Evolutionary conservation across 345 rosid genomes (phyloP), one percentile per base, ranked within the genome.

Genomic region (Gynandropsis gynandra): DNA sequence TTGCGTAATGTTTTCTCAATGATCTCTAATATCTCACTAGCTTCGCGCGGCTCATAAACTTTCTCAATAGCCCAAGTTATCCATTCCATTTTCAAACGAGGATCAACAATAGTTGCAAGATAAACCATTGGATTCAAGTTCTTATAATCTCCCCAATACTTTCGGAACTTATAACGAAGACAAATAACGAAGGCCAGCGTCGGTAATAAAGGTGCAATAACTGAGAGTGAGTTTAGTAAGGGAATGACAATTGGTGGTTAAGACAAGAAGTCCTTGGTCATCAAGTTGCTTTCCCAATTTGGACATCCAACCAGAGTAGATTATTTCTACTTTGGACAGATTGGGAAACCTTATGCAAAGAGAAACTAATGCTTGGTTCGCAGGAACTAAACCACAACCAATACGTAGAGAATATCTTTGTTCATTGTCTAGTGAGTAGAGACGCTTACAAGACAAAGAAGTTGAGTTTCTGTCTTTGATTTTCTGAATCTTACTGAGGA

Each of bases 231-330:
- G 87, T 58, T 83, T 71, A 9, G 57, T 50, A 64, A 85, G 74
- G 15, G 50, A 70, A 18, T 66, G 71, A 43, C 82, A 85, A 39
- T 59, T 64, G 8, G 42, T 64, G 13, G 93, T 62, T 17, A 89
- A 85, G 42, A 83, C 52, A 36, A 36, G 55, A 50, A 89, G 87
- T 31, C 95, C 97, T 19, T 75, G 82, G 57, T 85, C 93, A 44
- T 83, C 93, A 54, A 89, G 70, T 44, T 85, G 97, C 53, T 74
- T 83, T 32, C 97, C 97, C 1, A 74, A 47, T 74, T 79, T 85
- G 31, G 95, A 81, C 93, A 85, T 89, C 97, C 97, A 89, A 55
- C 93, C 89, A 0, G 89, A 52, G 47, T 81, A 89, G 8, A 66
- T 72, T 24, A 89, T 77, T 62, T 89, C 95, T 0, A 89, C 75